Evolutionary conservation across 1,284 basidiomycete genomes (phyloP).

Genomic region (Moniliophthora roreri): DNA sequence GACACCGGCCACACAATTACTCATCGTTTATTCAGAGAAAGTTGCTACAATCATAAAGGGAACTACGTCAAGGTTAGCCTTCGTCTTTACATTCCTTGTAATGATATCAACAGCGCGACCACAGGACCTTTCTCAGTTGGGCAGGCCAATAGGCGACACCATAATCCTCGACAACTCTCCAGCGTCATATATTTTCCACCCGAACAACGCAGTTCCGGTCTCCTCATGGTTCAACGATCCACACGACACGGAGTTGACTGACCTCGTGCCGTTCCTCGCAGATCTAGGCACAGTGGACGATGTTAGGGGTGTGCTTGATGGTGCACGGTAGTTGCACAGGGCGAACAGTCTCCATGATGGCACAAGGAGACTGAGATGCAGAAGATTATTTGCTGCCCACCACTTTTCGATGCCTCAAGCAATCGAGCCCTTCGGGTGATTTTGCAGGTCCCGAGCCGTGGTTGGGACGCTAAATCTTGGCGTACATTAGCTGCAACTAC

Average conservation of each 20-base stretch:
- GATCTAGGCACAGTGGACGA: conserved; percentile 88
- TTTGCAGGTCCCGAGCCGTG: too few species aligned
- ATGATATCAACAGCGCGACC: conserved; percentile 9
- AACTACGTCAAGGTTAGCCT: conserved; percentile 93
- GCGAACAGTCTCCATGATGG: too few species aligned
- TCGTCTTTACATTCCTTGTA: not conserved
- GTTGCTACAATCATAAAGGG: conserved; percentile 98
- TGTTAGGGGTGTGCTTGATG: conserved; percentile 90
- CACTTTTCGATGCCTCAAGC: too few species aligned
- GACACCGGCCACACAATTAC: conserved; percentile 90
- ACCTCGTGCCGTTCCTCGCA: conserved; percentile 90
- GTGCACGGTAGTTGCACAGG: conserved; percentile 53
- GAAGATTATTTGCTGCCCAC: too few species aligned
- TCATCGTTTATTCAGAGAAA: conserved; percentile 97
- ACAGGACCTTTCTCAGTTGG: conserved; percentile 95
- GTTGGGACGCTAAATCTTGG: too few species aligned
- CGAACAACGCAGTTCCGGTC: conserved; percentile 98
- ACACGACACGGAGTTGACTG: conserved; percentile 95
- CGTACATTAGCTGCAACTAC: too few species aligned
- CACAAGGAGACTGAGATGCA: too few species aligned
- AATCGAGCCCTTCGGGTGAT: too few species aligned
- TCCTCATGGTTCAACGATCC: conserved; percentile 99
- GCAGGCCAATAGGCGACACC: conserved; percentile 87
- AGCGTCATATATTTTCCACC: conserved; percentile 99
- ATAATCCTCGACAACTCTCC: conserved; percentile 99